A percentile compares a stretch with the other conserved stretches of the same genome.
Evolutionary conservation across 768 basidiomycete species (phyloP).

Genomic region (Podaxis rugospora): DNA sequence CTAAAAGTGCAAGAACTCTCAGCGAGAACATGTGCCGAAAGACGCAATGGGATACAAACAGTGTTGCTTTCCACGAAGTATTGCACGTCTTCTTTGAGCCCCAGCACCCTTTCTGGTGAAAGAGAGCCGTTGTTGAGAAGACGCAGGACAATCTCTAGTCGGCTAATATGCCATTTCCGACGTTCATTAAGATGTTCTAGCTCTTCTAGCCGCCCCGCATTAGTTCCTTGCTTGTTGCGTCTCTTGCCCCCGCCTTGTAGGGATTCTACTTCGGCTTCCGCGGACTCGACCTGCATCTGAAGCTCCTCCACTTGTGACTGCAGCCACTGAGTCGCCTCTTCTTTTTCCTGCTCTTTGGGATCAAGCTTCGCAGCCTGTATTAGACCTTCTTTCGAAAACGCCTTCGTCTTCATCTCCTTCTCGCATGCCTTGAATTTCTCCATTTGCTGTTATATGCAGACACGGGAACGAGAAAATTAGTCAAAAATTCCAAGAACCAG

Average conservation of each 20-base stretch:
- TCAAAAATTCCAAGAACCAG: background rate
- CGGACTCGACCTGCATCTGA: constrained; percentile 85
- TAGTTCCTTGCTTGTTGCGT: constrained; percentile 66
- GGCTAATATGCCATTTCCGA: constrained; percentile 90
- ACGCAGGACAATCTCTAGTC: constrained; percentile 90
- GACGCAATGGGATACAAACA: constrained; percentile 44
- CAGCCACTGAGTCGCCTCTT: constrained; percentile 85
- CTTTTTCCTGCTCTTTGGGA: constrained; percentile 95
- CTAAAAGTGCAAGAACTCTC: constrained; percentile 35
- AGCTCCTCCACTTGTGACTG: constrained; percentile 88
- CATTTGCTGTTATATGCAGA: constrained; percentile 80
- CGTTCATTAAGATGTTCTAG: constrained; percentile 90
- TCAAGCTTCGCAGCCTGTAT: constrained; percentile 92
- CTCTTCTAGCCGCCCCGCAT: constrained; percentile 72
- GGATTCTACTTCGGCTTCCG: constrained; percentile 92
- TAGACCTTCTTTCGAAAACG: constrained; percentile 97
- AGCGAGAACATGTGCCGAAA: background rate
- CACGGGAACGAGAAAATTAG: background rate
- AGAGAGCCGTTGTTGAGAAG: constrained; percentile 92
- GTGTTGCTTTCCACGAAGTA: constrained; percentile 97
- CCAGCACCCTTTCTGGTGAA: constrained; percentile 71
- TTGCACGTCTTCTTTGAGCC: constrained; percentile 87
- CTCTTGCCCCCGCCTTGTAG: constrained; percentile 82
- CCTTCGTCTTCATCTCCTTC: constrained; percentile 99
- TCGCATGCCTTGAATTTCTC: constrained; percentile 99